These are phyloP conservation scores for Ophiocordyceps camponoti-rufipedis DNA, from an alignment of 2,329 filamentous ascomycete species.

Conservation along the genomic window DNA sequence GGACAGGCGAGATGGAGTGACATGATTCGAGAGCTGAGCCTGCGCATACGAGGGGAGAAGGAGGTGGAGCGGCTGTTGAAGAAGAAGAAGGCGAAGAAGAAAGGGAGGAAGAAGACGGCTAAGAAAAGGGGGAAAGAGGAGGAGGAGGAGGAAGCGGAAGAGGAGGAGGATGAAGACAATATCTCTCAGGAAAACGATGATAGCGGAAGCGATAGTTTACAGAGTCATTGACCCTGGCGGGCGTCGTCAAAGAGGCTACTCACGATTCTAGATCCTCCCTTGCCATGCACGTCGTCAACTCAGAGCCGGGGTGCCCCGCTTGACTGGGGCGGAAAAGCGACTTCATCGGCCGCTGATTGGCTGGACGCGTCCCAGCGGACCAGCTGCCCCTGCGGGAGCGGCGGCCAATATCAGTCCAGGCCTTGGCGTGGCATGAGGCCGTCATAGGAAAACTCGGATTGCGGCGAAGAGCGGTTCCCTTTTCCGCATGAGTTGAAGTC, in stretches of 20 bases:
- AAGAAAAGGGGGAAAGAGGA: neutral
- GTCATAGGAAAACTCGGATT: neutral
- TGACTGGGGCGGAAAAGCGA: slow-evolving; percentile 2
- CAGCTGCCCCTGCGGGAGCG: slow-evolving; percentile 13
- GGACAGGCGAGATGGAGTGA: slow-evolving; percentile 49
- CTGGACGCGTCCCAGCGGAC: slow-evolving; percentile 8
- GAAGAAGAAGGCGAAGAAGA: slow-evolving; percentile 5
- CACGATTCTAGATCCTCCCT: neutral
- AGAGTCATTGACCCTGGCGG: too few species aligned
- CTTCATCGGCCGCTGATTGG: slow-evolving; percentile 18
- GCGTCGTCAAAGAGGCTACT: too few species aligned
- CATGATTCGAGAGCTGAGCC: slow-evolving; percentile 66
- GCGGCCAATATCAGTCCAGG: slow-evolving; percentile 15
- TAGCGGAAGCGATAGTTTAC: too few species aligned
- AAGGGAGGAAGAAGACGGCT: neutral
- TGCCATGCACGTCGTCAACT: neutral
- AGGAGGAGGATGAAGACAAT: neutral
- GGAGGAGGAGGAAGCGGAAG: neutral
- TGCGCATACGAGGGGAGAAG: slow-evolving; percentile 52
- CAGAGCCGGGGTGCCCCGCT: neutral
- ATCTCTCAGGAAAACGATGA: too few species aligned
- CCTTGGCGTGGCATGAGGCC: neutral
- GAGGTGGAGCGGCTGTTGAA: slow-evolving; percentile 54
- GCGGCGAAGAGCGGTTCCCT: too few species aligned
- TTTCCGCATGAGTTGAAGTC: too few species aligned